A percentile compares a stretch with the other conserved stretches of the same genome.
Conservation (phyloP, 768 basidiomycete species). For the Postia placenta region DNA sequence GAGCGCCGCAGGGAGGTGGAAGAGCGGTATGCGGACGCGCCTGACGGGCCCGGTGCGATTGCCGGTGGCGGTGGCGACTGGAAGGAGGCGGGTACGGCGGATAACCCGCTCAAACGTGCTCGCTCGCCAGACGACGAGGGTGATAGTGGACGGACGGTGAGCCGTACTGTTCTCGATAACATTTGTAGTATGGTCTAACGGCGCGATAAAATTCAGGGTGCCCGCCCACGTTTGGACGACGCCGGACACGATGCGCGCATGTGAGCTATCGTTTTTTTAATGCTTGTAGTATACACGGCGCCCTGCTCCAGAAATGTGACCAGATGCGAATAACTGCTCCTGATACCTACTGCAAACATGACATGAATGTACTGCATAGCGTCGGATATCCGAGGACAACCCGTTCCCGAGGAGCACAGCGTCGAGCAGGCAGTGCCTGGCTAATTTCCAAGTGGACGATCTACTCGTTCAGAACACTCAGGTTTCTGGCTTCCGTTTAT, state of each 20-base stretch:
- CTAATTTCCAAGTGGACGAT: no score
- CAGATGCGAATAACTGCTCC: no score
- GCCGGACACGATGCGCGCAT: conserved; percentile 66
- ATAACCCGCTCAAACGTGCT: conserved; percentile 54
- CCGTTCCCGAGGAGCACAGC: no score
- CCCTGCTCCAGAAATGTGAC: not conserved
- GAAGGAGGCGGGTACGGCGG: conserved; percentile 50
- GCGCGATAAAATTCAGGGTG: conserved; percentile 33
- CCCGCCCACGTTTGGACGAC: conserved; percentile 53
- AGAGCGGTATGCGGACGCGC: conserved; percentile 78
- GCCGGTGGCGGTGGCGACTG: conserved; percentile 84
- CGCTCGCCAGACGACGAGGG: conserved; percentile 78
- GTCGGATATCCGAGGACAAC: no score
- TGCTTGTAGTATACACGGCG: conserved; percentile 1
- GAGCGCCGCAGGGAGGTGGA: conserved; percentile 79
- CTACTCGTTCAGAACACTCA: no score
- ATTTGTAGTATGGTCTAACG: conserved; percentile 9
- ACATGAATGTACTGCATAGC: no score
- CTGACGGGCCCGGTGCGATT: conserved; percentile 74
- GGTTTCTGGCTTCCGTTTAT: no score
- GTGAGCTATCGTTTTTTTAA: conserved; percentile 21
- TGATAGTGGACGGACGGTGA: conserved; percentile 49
- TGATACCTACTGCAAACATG: no score
- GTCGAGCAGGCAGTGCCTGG: no score
- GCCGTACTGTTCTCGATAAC: conserved; percentile 20